phyloP scores from a whole-genome alignment of 768 basidiomycete genomes.

The Glaciozyma martinii region DNA sequence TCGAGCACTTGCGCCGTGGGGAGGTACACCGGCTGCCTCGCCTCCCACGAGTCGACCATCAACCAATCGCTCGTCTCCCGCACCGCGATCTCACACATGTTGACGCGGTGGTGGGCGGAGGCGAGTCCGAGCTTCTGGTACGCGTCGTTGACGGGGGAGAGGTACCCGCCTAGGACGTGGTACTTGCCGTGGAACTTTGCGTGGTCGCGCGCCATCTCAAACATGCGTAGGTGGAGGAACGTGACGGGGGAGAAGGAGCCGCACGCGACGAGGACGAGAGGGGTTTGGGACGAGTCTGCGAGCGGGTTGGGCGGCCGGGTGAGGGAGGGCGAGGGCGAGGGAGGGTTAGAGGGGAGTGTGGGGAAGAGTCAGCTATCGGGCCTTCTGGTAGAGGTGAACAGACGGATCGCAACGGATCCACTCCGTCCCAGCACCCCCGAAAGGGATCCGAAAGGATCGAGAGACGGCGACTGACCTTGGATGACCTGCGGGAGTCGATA shows the following conservation, averaged over 20 bases:
- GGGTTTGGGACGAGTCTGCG: slow-evolving; percentile 36
- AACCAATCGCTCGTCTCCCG: slow-evolving; percentile 87
- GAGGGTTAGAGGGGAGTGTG: no score
- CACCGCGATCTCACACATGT: slow-evolving; percentile 60
- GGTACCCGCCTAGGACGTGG: slow-evolving; percentile 85
- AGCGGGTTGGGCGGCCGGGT: no score
- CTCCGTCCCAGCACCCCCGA: no score
- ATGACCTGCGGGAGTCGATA: no score
- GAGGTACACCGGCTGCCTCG: slow-evolving; percentile 77
- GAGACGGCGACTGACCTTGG: no score
- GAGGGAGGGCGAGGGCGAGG: no score
- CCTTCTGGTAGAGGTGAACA: no score
- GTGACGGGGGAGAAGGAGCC: slow-evolving; percentile 44
- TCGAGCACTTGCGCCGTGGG: slow-evolving; percentile 95
- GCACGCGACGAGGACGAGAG: slow-evolving; percentile 91
- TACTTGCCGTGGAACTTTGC: slow-evolving; percentile 71
- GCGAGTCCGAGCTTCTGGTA: slow-evolving; percentile 96
- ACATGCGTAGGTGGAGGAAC: slow-evolving; percentile 60
- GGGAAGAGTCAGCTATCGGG: no score
- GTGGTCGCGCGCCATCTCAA: slow-evolving; percentile 79
- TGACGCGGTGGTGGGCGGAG: slow-evolving; percentile 74
- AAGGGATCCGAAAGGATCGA: no score
- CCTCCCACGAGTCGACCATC: slow-evolving; percentile 98
- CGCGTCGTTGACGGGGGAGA: slow-evolving; percentile 88
- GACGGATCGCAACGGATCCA: no score